phyloP scores from a whole-genome alignment of 2,329 filamentous ascomycete genomes.

The Hymenoscyphus linearis region DNA sequence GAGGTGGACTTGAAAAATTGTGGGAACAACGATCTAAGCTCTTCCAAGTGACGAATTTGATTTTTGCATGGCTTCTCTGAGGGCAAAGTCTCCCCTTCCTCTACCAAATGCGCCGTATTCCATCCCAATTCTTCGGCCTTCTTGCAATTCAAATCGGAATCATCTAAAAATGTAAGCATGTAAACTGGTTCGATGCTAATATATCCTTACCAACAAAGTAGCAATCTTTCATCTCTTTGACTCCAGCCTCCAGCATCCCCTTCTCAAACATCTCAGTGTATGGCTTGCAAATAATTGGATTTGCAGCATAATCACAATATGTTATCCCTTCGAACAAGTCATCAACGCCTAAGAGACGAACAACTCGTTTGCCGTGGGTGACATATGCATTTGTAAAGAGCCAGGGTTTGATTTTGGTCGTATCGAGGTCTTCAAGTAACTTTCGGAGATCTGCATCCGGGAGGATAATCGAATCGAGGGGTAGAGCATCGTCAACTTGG shows the following conservation, averaged over 20 bases:
- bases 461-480: conserved; percentile 77
- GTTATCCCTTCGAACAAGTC: conserved; percentile 93
- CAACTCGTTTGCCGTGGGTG: conserved; percentile 77
- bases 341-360: conserved; percentile 73
- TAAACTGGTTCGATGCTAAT: not conserved
- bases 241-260: conserved; percentile 79
- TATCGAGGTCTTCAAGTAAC: conserved; percentile 79
- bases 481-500: conserved; percentile 91
- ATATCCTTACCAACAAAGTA: conserved; percentile 78
- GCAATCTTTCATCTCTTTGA: conserved; percentile 63
- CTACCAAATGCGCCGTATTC: conserved; percentile 80
- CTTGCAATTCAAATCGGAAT: conserved; percentile 77
- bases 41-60: conserved; percentile 69
- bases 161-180: conserved; percentile 51
- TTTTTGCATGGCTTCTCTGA: conserved; percentile 61
- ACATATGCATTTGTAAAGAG: conserved; percentile 95
- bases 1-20: conserved; percentile 68
- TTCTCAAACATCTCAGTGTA: conserved; percentile 77
- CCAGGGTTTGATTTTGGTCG: conserved; percentile 79
- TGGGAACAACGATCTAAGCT: conserved; percentile 72
- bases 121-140: conserved; percentile 76
- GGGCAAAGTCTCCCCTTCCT: conserved; percentile 64
- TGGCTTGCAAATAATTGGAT: conserved; percentile 82
- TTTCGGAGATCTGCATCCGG: conserved; percentile 69
- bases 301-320: conserved; percentile 78